Evolutionary conservation across 2,329 filamentous ascomycete species (phyloP).

Genomic region (Hymenoscyphus albidus): DNA sequence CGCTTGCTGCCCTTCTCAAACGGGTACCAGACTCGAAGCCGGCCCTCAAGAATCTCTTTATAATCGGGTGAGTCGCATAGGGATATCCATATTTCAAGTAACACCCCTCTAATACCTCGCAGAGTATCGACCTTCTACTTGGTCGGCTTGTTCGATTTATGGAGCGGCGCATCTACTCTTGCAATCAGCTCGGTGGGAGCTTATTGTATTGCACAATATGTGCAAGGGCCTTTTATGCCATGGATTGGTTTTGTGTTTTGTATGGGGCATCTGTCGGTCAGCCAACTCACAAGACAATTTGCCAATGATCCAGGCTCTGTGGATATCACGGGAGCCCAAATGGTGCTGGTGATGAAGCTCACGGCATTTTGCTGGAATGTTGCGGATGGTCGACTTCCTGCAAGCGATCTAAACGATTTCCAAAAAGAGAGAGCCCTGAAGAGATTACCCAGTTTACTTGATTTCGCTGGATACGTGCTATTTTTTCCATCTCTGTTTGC

Average conservation of each 20-base stretch:
- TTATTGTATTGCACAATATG: conserved; percentile 77
- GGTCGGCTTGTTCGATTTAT: conserved; percentile 88
- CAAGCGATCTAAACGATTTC: conserved; percentile 75
- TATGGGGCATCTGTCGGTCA: conserved; percentile 93
- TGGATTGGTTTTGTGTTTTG: conserved; percentile 93
- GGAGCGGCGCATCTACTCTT: conserved; percentile 77
- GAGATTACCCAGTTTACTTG: conserved; percentile 69
- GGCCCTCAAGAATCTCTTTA: conserved; percentile 82
- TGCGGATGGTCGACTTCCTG: conserved; percentile 80
- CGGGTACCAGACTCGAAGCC: conserved; percentile 82
- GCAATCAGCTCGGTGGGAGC: conserved; percentile 73
- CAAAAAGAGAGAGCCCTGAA: conserved; percentile 79
- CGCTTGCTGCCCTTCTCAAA: conserved; percentile 83
- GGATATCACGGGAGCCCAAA: conserved; percentile 93
- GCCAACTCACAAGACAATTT: conserved; percentile 78
- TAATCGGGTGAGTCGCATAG: conserved; percentile 58
- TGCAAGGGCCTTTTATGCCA: conserved; percentile 91
- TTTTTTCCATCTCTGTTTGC: conserved; percentile 92
- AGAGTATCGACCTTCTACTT: conserved; percentile 86
- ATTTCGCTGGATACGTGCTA: conserved; percentile 86
- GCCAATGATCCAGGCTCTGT: conserved; percentile 61
- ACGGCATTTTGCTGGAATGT: conserved; percentile 98
- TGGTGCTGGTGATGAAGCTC: conserved; percentile 98
- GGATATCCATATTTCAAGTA: conserved; percentile 8
- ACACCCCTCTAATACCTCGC: conserved; percentile 15